phyloP scores from a whole-genome alignment of 208 protist species.

The Leishmania major region DNA sequence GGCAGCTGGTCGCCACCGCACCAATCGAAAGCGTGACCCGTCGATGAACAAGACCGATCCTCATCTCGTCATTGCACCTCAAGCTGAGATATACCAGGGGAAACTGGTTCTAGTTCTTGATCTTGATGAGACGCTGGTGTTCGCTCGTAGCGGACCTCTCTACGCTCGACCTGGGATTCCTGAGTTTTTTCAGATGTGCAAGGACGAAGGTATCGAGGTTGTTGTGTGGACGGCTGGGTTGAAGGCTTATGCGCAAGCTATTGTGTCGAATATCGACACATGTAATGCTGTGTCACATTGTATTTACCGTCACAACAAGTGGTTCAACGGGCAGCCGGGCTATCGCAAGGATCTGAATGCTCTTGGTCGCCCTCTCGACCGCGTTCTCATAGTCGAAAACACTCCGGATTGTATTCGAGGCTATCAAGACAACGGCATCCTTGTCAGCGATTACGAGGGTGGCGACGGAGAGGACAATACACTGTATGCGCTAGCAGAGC shows the following conservation, averaged over 20 bases:
- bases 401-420: slow-evolving; percentile 93
- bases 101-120: slow-evolving; percentile 91
- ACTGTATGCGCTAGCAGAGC: slow-evolving; percentile 81
- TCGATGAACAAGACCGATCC: slow-evolving; percentile 90
- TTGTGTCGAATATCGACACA: slow-evolving; percentile 93
- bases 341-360: slow-evolving; percentile 92
- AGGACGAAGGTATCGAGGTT: slow-evolving; percentile 85
- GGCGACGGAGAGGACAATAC: slow-evolving; percentile 88
- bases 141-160: slow-evolving; percentile 84
- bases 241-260: slow-evolving; percentile 91
- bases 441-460: slow-evolving; percentile 93
- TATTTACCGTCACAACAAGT: slow-evolving; percentile 94
- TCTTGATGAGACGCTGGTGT: slow-evolving; percentile 92
- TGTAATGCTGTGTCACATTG: slow-evolving; percentile 84
- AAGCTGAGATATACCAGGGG: slow-evolving; percentile 70
- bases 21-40: slow-evolving; percentile 79
- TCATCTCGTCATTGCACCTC: slow-evolving; percentile 78
- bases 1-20: slow-evolving; percentile 53
- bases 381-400: slow-evolving; percentile 93
- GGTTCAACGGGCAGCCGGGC: slow-evolving; percentile 92
- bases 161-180: slow-evolving; percentile 88
- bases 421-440: slow-evolving; percentile 91
- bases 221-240: slow-evolving; percentile 93
- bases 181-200: slow-evolving; percentile 89
- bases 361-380: slow-evolving; percentile 86